These are phyloP conservation scores for Aspergillus novofumigatus DNA, from an alignment of 2,329 filamentous ascomycete genomes.

Conservation along the genomic window DNA sequence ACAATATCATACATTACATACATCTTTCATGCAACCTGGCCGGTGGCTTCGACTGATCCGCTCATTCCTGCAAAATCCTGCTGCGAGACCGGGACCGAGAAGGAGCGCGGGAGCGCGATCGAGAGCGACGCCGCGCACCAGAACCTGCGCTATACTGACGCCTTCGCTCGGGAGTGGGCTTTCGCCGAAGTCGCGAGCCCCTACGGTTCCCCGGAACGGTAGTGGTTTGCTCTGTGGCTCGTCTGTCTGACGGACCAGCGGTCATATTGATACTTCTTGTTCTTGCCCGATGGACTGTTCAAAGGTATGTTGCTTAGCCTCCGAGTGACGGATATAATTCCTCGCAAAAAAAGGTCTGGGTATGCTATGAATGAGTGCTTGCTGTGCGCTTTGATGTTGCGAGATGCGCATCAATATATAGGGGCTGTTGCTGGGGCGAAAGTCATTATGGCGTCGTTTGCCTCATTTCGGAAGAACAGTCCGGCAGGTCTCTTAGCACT, in stretches of 20 bases:
- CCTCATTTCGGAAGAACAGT: background rate
- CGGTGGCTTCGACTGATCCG: background rate
- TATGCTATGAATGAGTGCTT: background rate
- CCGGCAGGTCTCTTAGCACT: constrained; percentile 1
- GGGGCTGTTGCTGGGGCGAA: background rate
- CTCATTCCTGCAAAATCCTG: background rate
- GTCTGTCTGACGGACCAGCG: background rate
- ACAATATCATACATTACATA: background rate
- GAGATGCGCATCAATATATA: background rate
- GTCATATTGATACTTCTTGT: background rate
- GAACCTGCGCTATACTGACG: constrained; percentile 13
- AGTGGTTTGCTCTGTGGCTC: constrained; percentile 3
- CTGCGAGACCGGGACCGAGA: constrained; percentile 2
- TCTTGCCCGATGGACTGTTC: background rate
- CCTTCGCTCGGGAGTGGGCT: constrained; percentile 15
- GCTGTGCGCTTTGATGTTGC: background rate
- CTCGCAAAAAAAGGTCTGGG: background rate
- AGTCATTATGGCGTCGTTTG: background rate
- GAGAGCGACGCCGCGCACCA: constrained; percentile 13
- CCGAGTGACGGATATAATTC: no score
- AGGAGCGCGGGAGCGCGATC: constrained; percentile 6
- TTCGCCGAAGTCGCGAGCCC: constrained; percentile 7
- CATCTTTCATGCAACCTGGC: background rate
- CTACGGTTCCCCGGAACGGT: constrained; percentile 2
- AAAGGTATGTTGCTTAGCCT: no score